Percentiles rank a stretch among this genome's conserved stretches.
Evolutionary conservation across 2,329 filamentous ascomycete species (phyloP).

Genomic region (Colletotrichum echinochloae): DNA sequence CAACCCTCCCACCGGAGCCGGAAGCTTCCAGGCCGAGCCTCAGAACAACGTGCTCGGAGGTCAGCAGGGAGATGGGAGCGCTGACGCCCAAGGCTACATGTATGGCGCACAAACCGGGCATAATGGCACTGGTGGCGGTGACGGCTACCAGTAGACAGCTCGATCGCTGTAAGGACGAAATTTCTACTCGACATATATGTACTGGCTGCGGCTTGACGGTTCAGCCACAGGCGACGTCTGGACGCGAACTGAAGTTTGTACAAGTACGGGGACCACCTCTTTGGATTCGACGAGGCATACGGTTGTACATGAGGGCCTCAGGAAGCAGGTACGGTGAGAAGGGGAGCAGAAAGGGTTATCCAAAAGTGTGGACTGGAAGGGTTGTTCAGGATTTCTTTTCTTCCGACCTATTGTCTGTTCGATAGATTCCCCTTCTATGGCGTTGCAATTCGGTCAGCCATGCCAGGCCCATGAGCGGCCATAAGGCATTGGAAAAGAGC

Average conservation of each 20-base stretch:
- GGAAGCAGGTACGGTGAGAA: constrained; percentile 39
- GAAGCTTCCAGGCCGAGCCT: constrained; percentile 59
- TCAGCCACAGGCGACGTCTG: constrained; percentile 40
- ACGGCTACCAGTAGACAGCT: constrained; percentile 60
- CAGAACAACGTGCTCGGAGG: constrained; percentile 52
- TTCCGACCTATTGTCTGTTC: constrained; percentile 24
- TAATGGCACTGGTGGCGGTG: constrained; percentile 67
- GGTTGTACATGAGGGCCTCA: constrained; percentile 40
- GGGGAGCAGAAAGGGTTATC: constrained; percentile 25
- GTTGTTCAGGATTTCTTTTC: constrained; percentile 23
- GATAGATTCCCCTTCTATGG: constrained; percentile 39
- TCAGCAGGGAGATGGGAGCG: constrained; percentile 57
- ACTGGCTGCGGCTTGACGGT: constrained; percentile 34
- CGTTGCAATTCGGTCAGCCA: constrained; percentile 33
- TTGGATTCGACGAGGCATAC: constrained; percentile 26
- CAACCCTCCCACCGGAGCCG: constrained; percentile 55
- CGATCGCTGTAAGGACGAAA: not conserved
- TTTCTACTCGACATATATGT: constrained; percentile 30
- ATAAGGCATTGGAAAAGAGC: constrained; percentile 27
- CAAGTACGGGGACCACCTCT: constrained; percentile 45
- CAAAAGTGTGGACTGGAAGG: constrained; percentile 35
- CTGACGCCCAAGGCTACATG: constrained; percentile 60
- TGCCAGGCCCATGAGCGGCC: constrained; percentile 3
- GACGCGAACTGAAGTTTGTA: constrained; percentile 48
- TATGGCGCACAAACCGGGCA: constrained; percentile 67